Evolutionary conservation across 495 filamentous ascomycete species (phyloP).

Genomic region (Achaetomiella virescens): DNA sequence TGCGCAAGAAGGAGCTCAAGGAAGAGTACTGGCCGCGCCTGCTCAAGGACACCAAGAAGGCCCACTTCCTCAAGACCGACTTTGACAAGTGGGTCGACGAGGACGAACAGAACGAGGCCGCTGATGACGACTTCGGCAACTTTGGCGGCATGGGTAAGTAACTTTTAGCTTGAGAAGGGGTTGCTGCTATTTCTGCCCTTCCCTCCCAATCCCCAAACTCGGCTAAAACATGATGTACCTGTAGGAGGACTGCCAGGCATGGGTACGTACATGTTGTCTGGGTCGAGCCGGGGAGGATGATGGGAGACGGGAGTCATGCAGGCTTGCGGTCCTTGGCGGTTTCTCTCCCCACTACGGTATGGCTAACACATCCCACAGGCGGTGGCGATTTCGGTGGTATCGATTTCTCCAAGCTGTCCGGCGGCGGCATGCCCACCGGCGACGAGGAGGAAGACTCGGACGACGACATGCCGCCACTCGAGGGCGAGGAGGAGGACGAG

Average conservation of each 20-base stretch:
- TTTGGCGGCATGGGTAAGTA: slow-evolving; percentile 53
- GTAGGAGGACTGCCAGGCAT: slow-evolving; percentile 44
- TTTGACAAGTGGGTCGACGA: slow-evolving; percentile 99
- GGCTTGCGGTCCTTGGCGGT: too few species aligned
- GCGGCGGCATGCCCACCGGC: slow-evolving; percentile 44
- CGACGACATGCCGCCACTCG: slow-evolving; percentile 37
- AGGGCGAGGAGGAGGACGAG: slow-evolving; percentile 44
- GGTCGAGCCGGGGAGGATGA: neutral
- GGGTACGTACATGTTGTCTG: slow-evolving; percentile 35
- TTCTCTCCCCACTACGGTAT: neutral
- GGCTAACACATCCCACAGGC: slow-evolving; percentile 8
- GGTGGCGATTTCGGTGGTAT: slow-evolving; percentile 59
- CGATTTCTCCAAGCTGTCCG: slow-evolving; percentile 91
- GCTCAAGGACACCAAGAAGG: slow-evolving; percentile 79
- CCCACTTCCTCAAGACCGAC: slow-evolving; percentile 97
- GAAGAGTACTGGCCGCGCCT: slow-evolving; percentile 91
- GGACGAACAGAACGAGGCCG: slow-evolving; percentile 89
- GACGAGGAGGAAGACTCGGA: slow-evolving; percentile 52
- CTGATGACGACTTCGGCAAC: slow-evolving; percentile 77
- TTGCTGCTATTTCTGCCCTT: neutral
- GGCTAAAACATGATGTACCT: slow-evolving; percentile 14
- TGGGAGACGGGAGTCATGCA: neutral
- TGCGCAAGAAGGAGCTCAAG: slow-evolving; percentile 93
- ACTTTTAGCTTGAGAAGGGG: slow-evolving; percentile 1
- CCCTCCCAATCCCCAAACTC: neutral